Base-by-base conservation (phyloP, 2,329 filamentous ascomycete species). In the Cercospora beticola region DNA sequence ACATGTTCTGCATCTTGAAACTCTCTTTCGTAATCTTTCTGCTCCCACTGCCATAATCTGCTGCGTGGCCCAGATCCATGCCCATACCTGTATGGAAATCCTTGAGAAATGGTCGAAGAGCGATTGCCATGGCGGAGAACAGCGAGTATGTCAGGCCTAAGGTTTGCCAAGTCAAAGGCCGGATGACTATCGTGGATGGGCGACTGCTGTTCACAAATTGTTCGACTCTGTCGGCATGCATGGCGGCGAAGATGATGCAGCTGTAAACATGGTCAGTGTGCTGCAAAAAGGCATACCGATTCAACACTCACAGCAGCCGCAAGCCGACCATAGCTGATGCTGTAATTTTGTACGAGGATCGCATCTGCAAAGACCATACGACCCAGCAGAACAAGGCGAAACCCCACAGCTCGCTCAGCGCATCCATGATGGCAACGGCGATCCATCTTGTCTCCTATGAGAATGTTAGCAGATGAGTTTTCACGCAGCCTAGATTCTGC, bases 11-110 rank as follows among this genome's bases (percentile, higher is more conserved):
- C 31, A 70, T 28, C 18, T 58, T 36, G 33, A 66, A 70, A 14
- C 49, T 56, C 18, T 68, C 56, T 9, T 64, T 66, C 2, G 59
- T 57, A 26, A 31, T 36, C 6, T 60, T 60, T 4, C 36, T 66
- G 43, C 66, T 66, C 16, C 60, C 54, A 16, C 56, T 62, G n/a
- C 66, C 69, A 30, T 70, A 68, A 9, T 60, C 66, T 12, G 43
- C 26, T 30, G 63, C 52, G 16, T 64, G 52, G 6, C 43, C 69
- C 16, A 70, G 36, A 61, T 68, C 69, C 69, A 70, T 67, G 9
- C 69, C 69, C 31, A 70, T 64, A 18, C 69, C 69, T 6, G 66
- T 68, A 49, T 70, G 69, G 60, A 70, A 66, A 14, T 70, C 69
- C 16, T 65, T 65, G 54, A 70, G 30, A n/a, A 70, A 70, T 21